Base-by-base conservation (phyloP, 2,329 filamentous ascomycete genomes). In the Aspergillus amoenus region DNA sequence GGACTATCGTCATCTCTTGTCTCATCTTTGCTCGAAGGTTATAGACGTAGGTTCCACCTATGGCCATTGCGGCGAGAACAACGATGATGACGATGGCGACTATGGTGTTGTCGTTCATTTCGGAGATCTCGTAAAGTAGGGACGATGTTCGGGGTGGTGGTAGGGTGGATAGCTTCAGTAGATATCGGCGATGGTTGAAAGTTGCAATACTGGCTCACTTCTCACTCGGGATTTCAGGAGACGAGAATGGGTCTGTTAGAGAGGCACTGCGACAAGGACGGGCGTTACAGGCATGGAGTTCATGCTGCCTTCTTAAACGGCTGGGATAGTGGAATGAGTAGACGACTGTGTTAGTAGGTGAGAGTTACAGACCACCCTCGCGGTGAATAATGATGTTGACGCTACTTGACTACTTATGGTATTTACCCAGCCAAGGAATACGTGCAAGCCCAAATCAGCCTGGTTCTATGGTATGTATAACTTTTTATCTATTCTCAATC, bases 401-500 rank as follows among this genome's bases (percentile, higher is more conserved):
- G 9, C 11, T 42, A 17, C 18, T 15, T n/a, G 15, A 37, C 34
- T 37, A 15, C 34, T 37, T 2, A 37, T 37, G 34, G 7, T 37
- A 37, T n/a, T 37, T 13, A 37, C 34, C 4, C 13, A 37, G 34
- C 2, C 6, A n/a, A 37, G 15, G 4, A 37, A n/a, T 37, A 6
- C 5, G 6, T 45, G 27, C 27, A 30, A 30, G 27, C 3, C 27
- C 8, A 30, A 8, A 9, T 18, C 22, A 45, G 24, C 37, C 27
- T 11, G 30, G 52, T 51, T 52, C 47, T 66, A 60, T 54, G 54
- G 54, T 66, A 64, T 59, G 66, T 65, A 59, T 54, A 60, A 57
- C 56, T 67, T 65, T 65, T 61, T 67, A 12, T 66, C 55, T 68
- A 64, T 59, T 53, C 41, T 21, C 11, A 12, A 42, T 60, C 55